These are phyloP conservation scores for Beauveria sp. DNA, from an alignment of 2,329 filamentous ascomycete species.

Conservation along the genomic window DNA sequence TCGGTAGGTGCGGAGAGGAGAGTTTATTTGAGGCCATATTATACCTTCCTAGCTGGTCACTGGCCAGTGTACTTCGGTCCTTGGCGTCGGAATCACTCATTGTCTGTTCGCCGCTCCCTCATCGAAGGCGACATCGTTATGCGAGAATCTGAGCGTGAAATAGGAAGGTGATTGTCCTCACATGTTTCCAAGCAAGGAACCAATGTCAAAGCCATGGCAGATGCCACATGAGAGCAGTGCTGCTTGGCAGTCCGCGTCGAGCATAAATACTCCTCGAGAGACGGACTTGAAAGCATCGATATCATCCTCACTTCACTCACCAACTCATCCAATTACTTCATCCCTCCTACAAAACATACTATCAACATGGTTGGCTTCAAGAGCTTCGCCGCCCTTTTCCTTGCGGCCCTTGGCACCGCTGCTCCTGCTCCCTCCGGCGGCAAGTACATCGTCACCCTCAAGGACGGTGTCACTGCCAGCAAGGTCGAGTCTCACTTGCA, in stretches of 20 bases:
- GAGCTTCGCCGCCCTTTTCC: slow-evolving; percentile 15
- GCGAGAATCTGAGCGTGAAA: background rate
- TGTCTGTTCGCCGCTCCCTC: background rate
- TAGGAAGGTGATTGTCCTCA: background rate
- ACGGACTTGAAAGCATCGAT: background rate
- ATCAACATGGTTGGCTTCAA: slow-evolving; percentile 16
- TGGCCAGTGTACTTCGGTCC: background rate
- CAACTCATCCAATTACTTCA: background rate
- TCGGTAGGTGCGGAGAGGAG: background rate
- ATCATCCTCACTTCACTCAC: background rate
- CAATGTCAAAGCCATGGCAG: background rate
- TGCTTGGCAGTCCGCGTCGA: background rate
- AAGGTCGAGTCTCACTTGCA: slow-evolving; percentile 27
- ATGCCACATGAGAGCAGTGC: background rate
- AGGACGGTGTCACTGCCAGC: slow-evolving; percentile 24
- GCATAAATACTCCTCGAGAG: background rate
- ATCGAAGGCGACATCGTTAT: background rate
- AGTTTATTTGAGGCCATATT: background rate
- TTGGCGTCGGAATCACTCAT: background rate
- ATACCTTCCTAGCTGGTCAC: slow-evolving; percentile 1
- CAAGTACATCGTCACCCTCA: slow-evolving; percentile 40
- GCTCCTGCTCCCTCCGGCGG: slow-evolving; percentile 13
- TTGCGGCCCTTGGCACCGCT: slow-evolving; percentile 11
- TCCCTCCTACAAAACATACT: background rate
- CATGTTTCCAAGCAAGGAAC: background rate